Evolutionary conservation across 257 asterid genomes (phyloP), one percentile per base, ranked within the genome.

Genomic region (Solanum chiquidenum): DNA sequence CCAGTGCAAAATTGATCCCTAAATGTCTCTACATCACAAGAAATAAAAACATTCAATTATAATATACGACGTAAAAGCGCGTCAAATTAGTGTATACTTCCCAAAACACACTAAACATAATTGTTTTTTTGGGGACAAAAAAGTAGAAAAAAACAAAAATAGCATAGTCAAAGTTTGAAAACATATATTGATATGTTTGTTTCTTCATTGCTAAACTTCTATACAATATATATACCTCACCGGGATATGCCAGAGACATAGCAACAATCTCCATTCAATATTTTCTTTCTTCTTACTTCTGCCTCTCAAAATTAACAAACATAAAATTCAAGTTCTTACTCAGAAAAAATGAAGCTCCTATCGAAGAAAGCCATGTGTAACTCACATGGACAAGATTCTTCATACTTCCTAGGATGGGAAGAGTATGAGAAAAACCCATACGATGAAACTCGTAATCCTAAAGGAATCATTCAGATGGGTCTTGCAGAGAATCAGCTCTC

Each of bases 401-500:
- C 93, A 5, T 91, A 90, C 75, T 91, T 91, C 87, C 84, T 88
- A 37, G 92, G 93, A 35, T 91, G 93, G 93, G 84, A 90, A 55
- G 93, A 91, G 79, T 91, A 91, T 42, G 90, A 91, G 92, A 91
- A 91, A 46, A 90, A 91, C 62, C 92, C 93, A 7, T 89, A 85
- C 64, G 83, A 90, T 86, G 91, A 87, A 64, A 38, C 52, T 77
- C 77, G 34, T 11, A 91, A 91, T 62, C 93, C 91, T 46, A 86
- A 85, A 18, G 92, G 92, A 69, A 90, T 91, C 18, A 91, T 91
- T 82, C 93, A 90, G 90, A 91, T 91, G 93, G 93, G 93, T 23
- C 93, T 91, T 18, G 93, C 93, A 23, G 93, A 91, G 89, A 91
- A 90, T 91, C 93, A 91, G 90, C 93, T 90, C 64, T 91, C 93